Conservation (phyloP, 306 rosid genomes). For the Calophaca sinica region DNA sequence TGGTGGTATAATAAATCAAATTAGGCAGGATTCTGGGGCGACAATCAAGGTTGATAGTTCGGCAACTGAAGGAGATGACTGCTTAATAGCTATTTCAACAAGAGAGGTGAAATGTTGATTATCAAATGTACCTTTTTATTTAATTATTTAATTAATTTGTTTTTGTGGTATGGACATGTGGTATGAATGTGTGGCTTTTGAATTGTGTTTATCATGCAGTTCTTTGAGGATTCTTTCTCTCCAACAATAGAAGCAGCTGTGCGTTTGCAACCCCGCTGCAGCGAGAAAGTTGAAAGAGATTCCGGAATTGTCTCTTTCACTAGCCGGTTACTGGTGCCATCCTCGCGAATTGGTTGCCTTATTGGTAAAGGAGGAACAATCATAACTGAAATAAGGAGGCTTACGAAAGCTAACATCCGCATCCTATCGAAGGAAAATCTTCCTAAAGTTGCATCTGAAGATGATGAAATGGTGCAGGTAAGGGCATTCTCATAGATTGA, state of each 20-base stretch:
- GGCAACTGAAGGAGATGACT: slow-evolving; percentile 86
- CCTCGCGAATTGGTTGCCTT: slow-evolving; percentile 94
- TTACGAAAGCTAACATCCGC: slow-evolving; percentile 90
- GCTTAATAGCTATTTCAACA: slow-evolving; percentile 78
- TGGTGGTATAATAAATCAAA: slow-evolving; percentile 89
- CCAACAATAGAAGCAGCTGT: slow-evolving; percentile 92
- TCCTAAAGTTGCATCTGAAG: slow-evolving; percentile 91
- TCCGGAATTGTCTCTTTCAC: slow-evolving; percentile 91
- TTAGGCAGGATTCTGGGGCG: slow-evolving; percentile 95
- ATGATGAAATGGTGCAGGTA: slow-evolving; percentile 99
- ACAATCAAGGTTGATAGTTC: slow-evolving; percentile 95
- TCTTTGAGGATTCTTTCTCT: slow-evolving; percentile 83
- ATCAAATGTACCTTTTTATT: slow-evolving; percentile 2
- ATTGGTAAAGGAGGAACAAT: slow-evolving; percentile 96
- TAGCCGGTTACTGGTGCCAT: slow-evolving; percentile 84
- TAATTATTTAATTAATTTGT: background rate
- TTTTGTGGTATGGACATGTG: slow-evolving; percentile 13
- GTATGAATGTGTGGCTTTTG: background rate
- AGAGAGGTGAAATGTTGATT: slow-evolving; percentile 73
- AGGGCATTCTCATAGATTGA: slow-evolving; percentile 22
- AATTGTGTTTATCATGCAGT: slow-evolving; percentile 53
- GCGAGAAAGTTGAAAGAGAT: slow-evolving; percentile 95
- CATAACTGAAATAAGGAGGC: slow-evolving; percentile 90
- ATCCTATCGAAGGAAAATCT: slow-evolving; percentile 83
- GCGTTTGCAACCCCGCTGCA: slow-evolving; percentile 92